Percentiles rank a stretch among this genome's conserved stretches.
Conservation (phyloP, 768 basidiomycete genomes). For the Russula dissimulans region DNA sequence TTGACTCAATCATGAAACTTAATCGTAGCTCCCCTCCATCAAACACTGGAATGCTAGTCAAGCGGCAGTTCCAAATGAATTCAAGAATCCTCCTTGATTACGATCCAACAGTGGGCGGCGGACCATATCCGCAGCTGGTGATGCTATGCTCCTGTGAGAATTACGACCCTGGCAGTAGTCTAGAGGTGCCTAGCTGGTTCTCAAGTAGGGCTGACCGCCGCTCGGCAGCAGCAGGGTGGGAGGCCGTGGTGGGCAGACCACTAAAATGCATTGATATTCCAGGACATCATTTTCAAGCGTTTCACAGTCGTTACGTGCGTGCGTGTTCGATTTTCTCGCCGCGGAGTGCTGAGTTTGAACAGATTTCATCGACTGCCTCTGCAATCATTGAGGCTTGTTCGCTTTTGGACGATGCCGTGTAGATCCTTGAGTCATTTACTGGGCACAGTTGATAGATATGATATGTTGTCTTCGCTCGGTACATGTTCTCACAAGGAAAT, state of each 20-base stretch:
- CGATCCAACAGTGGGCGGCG: constrained; percentile 26
- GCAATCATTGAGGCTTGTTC: constrained; percentile 12
- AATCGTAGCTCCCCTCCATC: constrained; percentile 23
- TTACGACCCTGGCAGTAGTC: constrained; percentile 28
- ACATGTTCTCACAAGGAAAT: too few relatives aligned
- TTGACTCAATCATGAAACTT: constrained; percentile 38
- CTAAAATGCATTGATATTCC: constrained; percentile 47
- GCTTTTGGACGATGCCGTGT: neutral
- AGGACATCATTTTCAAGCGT: constrained; percentile 58
- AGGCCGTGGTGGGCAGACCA: constrained; percentile 28
- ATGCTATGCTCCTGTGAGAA: constrained; percentile 46
- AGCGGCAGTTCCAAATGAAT: constrained; percentile 42
- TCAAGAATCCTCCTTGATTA: constrained; percentile 41
- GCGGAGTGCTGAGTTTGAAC: neutral
- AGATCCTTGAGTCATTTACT: neutral
- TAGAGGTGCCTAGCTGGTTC: constrained; percentile 44
- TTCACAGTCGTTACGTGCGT: constrained; percentile 43
- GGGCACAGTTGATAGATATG: neutral
- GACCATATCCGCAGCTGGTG: constrained; percentile 31
- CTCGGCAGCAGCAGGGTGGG: constrained; percentile 38
- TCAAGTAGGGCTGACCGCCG: constrained; percentile 33
- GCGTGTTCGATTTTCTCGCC: neutral
- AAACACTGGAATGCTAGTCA: constrained; percentile 31
- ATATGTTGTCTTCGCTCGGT: neutral
- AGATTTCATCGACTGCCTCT: constrained; percentile 6